Evolutionary conservation across 768 basidiomycete species (phyloP), one percentile per base, ranked within the genome.

Genomic region (Pleurotus tuoliensis): DNA sequence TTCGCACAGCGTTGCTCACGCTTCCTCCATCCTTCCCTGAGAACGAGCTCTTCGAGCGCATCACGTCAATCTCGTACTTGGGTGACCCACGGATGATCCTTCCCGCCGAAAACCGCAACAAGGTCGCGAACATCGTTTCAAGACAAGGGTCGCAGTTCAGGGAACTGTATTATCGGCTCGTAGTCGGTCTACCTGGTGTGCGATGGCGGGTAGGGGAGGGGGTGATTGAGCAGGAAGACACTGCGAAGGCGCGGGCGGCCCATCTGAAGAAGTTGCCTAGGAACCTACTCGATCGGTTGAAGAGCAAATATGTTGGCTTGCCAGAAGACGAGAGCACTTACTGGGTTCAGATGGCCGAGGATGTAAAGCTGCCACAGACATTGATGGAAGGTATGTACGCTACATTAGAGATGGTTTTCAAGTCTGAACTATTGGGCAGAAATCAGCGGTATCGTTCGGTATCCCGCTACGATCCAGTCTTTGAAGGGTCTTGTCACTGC

Each of bases 51-150:
- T 99, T 92, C 66, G 86, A 87, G 62, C 82, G 85, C 45, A 89
- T 99, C 51, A 88, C 96, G 0, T 82, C 87, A 0, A 85, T 99
- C 18, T 88, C 86, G 59, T 99, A 99, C 66, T 72, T 72, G 41
- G 94, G 94, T 16, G 94, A 99, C 67, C 92, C 92, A 30, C 84
- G 97, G 45, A 99, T 99, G 97, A 62, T 90, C 47, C 82, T 95
- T 4, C 94, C 94, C 1, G 94, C 87, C 0, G 97, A 99, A 79
- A 97, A 98, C 73, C 87, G 94, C 25, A 78, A 83, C 59, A 99
- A 99, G 74, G 88, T 99, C n/a, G 75, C 75, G 47, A 98, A 98
- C 71, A 98, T 99, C 63, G 95, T 98, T 41, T 75, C 77, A 56
- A 84, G 84, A 50, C 92, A 97, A 73, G 76, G 79, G 15, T 79